A percentile compares a stretch with the other conserved stretches of the same genome.
Evolutionary conservation across 306 rosid species (phyloP).

Genomic region (Castanospermum australe): DNA sequence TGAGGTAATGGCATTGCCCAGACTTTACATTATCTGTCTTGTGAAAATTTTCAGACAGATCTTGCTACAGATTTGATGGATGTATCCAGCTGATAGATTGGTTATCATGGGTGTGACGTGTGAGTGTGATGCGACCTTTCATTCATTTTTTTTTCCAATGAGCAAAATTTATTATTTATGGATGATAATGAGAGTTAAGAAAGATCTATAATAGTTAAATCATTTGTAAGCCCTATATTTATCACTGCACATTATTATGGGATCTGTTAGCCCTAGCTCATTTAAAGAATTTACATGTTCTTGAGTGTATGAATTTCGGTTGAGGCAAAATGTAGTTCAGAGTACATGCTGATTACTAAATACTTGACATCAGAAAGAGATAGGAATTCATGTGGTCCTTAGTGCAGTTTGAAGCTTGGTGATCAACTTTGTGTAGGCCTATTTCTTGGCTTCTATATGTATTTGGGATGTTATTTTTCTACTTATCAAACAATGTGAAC

Average conservation of each 20-base stretch:
- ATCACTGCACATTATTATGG: not conserved
- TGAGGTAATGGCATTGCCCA: not conserved
- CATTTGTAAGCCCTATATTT: conserved; percentile 1
- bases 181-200: conserved; percentile 12
- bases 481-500: not conserved
- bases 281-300: not conserved
- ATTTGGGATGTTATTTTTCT: not conserved
- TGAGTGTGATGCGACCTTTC: too few relatives aligned
- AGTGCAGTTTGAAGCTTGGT: conserved; percentile 10
- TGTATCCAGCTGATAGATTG: not conserved
- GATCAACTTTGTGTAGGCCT: not conserved
- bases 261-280: conserved; percentile 3
- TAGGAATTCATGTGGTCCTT: not conserved
- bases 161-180: not conserved
- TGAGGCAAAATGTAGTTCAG: conserved; percentile 3
- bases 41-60: not conserved
- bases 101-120: not conserved
- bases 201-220: not conserved
- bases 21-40: conserved; percentile 8
- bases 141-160: not conserved
- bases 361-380: conserved; percentile 3
- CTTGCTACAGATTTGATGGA: conserved; percentile 20
- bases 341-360: not conserved
- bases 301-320: not conserved
- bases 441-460: not conserved